These are phyloP conservation scores for Cicer pinnatifidum DNA, from an alignment of 306 rosid species.

Conservation along the genomic window DNA sequence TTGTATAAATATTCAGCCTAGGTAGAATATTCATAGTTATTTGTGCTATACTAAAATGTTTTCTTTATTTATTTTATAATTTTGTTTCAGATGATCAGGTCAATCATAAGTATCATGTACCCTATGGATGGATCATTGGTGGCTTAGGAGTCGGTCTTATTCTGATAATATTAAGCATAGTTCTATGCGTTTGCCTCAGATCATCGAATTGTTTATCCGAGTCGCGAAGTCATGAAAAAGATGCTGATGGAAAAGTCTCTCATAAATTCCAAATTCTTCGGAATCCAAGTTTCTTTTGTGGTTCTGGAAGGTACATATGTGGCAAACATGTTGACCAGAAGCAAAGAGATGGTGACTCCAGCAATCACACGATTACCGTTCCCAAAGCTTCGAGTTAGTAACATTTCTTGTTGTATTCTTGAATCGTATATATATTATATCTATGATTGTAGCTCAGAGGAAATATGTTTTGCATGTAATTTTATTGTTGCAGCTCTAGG, in stretches of 20 bases:
- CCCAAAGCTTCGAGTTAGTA: constrained; percentile 73
- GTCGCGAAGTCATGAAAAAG: constrained; percentile 60
- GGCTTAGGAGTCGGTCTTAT: constrained; percentile 71
- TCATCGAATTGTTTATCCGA: constrained; percentile 64
- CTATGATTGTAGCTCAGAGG: constrained; percentile 29
- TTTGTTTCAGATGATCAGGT: constrained; percentile 57
- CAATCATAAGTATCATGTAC: constrained; percentile 68
- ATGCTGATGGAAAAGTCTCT: constrained; percentile 59
- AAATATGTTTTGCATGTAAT: background rate
- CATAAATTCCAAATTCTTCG: constrained; percentile 87
- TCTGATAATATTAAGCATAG: constrained; percentile 61
- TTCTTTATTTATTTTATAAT: constrained; percentile 15
- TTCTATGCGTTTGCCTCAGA: constrained; percentile 62
- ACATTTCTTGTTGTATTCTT: constrained; percentile 31
- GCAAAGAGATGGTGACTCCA: constrained; percentile 70
- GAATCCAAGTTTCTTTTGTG: constrained; percentile 86
- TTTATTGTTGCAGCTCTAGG: constrained; percentile 65
- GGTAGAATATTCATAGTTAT: background rate
- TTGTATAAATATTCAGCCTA: constrained; percentile 7
- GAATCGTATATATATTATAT: constrained; percentile 11
- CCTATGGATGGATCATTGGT: constrained; percentile 86
- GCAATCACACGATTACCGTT: constrained; percentile 55
- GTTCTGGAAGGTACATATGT: constrained; percentile 81
- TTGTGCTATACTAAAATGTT: constrained; percentile 23
- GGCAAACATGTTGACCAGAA: constrained; percentile 69